Evolutionary conservation across 495 filamentous ascomycete species (phyloP).

Genomic region (Penicillium nucicola): DNA sequence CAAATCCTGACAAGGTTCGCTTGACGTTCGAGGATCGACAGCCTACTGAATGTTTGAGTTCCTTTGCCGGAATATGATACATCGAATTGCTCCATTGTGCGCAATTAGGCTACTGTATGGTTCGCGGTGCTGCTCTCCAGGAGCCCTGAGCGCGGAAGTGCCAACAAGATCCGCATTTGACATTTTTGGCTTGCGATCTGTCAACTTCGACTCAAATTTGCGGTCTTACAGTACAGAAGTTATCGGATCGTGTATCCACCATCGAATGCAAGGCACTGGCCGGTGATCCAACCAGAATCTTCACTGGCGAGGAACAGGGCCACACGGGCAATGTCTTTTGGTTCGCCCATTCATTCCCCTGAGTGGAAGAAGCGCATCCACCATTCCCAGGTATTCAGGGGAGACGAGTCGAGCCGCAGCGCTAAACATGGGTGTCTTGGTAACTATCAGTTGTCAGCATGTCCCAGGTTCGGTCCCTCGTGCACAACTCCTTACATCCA

Average conservation of each 20-base stretch:
- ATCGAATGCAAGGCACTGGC: no score
- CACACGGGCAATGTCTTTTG: slow-evolving; percentile 44
- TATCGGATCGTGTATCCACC: no score
- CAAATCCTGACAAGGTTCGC: slow-evolving; percentile 4
- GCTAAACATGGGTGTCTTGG: slow-evolving; percentile 21
- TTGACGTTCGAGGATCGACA: slow-evolving; percentile 19
- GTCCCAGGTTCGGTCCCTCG: neutral
- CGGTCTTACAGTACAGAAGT: no score
- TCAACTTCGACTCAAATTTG: no score
- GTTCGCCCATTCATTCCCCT: slow-evolving; percentile 34
- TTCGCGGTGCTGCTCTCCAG: neutral
- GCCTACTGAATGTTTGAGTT: slow-evolving; percentile 22
- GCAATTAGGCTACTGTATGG: slow-evolving; percentile 6
- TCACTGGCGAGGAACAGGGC: slow-evolving; percentile 50
- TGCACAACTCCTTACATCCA: slow-evolving; percentile 38
- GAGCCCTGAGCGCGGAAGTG: slow-evolving; percentile 8
- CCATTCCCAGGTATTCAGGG: slow-evolving; percentile 11
- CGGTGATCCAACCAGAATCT: slow-evolving; percentile 14
- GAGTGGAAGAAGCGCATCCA: slow-evolving; percentile 27
- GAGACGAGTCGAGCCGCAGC: slow-evolving; percentile 1
- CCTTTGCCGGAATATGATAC: slow-evolving; percentile 9
- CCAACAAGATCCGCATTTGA: no score
- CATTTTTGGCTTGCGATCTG: no score
- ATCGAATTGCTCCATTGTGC: slow-evolving; percentile 6
- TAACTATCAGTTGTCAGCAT: slow-evolving; percentile 13